Evolutionary conservation across 2,329 filamentous ascomycete genomes (phyloP).

Genomic region (Neobulgaria alba): DNA sequence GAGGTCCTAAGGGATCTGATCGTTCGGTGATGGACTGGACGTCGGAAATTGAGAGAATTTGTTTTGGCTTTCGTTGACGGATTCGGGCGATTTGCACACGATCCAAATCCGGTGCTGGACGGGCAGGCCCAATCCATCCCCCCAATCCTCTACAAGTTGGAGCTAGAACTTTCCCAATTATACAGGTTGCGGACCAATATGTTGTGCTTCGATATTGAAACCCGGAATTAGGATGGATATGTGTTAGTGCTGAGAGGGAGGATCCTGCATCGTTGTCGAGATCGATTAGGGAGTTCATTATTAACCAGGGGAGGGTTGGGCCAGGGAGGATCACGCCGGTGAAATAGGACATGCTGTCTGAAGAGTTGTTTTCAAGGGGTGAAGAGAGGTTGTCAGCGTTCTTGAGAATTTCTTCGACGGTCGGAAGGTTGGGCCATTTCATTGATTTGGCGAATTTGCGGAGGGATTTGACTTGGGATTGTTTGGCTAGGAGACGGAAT

Average conservation of each 20-base stretch:
- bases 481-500: constrained; percentile 56
- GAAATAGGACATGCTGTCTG: constrained; percentile 70
- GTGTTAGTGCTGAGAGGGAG: constrained; percentile 56
- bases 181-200: constrained; percentile 65
- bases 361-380: constrained; percentile 51
- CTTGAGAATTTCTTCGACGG: constrained; percentile 53
- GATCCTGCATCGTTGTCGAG: constrained; percentile 59
- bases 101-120: constrained; percentile 57
- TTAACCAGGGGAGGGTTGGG: constrained; percentile 60
- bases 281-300: constrained; percentile 72
- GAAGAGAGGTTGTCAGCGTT: constrained; percentile 44
- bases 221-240: constrained; percentile 59
- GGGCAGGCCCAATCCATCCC: constrained; percentile 67
- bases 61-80: constrained; percentile 48
- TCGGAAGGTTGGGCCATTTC: constrained; percentile 68
- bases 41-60: constrained; percentile 48
- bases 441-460: constrained; percentile 61
- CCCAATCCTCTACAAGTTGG: constrained; percentile 62
- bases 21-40: constrained; percentile 57
- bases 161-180: constrained; percentile 68
- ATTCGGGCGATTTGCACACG: constrained; percentile 64
- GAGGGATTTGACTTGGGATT: constrained; percentile 59
- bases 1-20: constrained; percentile 60
- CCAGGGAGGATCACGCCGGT: constrained; percentile 66
- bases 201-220: constrained; percentile 73